phyloP scores from a whole-genome alignment of 345 rosid species.

The Trapa bicornis region DNA sequence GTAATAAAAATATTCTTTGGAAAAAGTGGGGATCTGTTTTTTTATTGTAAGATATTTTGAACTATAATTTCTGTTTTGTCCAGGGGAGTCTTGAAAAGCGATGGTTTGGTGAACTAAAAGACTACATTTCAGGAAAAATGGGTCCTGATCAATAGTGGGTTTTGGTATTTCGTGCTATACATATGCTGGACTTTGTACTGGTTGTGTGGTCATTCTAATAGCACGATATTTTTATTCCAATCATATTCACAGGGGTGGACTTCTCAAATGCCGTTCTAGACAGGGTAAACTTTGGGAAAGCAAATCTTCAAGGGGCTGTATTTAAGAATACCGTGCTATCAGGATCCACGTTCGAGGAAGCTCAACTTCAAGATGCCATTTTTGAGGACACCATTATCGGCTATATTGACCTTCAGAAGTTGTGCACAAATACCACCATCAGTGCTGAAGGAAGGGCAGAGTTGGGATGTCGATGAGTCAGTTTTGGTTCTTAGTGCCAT shows the following conservation, averaged over 20 bases:
- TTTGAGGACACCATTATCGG: constrained; percentile 66
- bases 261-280: constrained; percentile 89
- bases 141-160: not conserved
- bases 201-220: not conserved
- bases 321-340: constrained; percentile 70
- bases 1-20: no score
- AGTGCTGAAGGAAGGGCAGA: constrained; percentile 34
- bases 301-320: constrained; percentile 65
- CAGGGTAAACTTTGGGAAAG: constrained; percentile 67
- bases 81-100: not conserved
- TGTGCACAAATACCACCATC: constrained; percentile 39
- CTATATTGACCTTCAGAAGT: constrained; percentile 60
- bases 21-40: no score
- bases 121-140: not conserved
- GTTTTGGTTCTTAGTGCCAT: not conserved
- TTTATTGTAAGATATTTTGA: not conserved
- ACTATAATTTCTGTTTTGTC: not conserved
- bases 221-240: not conserved
- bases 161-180: not conserved
- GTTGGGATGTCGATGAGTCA: constrained; percentile 47
- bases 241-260: constrained; percentile 40
- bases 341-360: constrained; percentile 67
- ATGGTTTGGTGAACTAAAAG: not conserved
- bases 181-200: not conserved
- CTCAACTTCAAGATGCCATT: constrained; percentile 49